Evolutionary conservation across 371 early-diverging fungal species (phyloP).

Genomic region (Fennellomyces sp.): DNA sequence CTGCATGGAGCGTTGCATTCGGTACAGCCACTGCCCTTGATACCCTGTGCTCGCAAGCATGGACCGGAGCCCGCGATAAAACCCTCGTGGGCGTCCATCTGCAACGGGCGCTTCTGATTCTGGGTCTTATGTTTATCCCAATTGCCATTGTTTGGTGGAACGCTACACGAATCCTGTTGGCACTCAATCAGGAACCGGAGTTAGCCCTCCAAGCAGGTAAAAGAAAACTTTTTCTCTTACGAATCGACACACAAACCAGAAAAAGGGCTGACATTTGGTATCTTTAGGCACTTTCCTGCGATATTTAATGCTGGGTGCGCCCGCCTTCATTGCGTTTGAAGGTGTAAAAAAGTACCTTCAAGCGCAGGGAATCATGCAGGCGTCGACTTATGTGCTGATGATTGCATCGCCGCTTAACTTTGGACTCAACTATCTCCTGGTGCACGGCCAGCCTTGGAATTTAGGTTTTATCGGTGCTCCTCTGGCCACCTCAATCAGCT

Average conservation of each 20-base stretch:
- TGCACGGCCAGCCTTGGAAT: conserved; percentile 64
- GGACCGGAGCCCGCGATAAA: conserved; percentile 73
- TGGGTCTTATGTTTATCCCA: conserved; percentile 67
- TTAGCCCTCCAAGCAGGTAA: conserved; percentile 43
- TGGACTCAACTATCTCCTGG: conserved; percentile 72
- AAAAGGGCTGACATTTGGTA: conserved; percentile 7
- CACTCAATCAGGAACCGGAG: conserved; percentile 48
- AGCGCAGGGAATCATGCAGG: conserved; percentile 87
- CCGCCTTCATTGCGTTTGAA: conserved; percentile 79
- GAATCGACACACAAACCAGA: background rate
- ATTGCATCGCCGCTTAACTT: conserved; percentile 78
- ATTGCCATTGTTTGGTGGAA: conserved; percentile 80
- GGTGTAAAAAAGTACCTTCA: conserved; percentile 82
- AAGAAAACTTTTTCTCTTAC: background rate
- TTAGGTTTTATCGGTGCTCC: conserved; percentile 89
- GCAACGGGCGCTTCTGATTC: conserved; percentile 81
- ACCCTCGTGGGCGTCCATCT: conserved; percentile 78
- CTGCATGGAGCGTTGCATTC: conserved; percentile 80
- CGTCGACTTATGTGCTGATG: conserved; percentile 71
- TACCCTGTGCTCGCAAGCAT: conserved; percentile 88
- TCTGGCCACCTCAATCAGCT: conserved; percentile 74
- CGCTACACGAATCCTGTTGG: conserved; percentile 54
- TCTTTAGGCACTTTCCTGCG: conserved; percentile 64
- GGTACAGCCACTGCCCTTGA: conserved; percentile 86
- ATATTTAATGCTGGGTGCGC: conserved; percentile 70